Evolutionary conservation across 202 grass and related monocot species (phyloP).

Genomic region (Schoenoplectus tabernaemontani): DNA sequence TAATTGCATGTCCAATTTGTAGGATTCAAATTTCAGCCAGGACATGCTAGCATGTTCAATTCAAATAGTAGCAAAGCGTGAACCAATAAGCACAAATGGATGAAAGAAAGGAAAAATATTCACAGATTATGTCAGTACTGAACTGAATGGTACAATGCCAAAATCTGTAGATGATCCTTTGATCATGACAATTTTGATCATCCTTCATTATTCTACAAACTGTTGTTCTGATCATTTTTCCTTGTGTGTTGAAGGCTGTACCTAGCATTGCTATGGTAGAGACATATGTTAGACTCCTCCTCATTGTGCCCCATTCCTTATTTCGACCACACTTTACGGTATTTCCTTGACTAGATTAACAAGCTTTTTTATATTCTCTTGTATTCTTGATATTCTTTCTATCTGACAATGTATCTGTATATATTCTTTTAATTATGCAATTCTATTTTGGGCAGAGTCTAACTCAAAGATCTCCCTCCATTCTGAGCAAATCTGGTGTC

Average conservation of each 20-base stretch:
- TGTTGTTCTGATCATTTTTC: neutral
- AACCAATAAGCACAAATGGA: neutral
- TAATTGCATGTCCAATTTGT: constrained; percentile 18
- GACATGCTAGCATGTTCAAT: neutral
- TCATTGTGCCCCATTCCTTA: constrained; percentile 88
- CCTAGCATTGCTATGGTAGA: constrained; percentile 97
- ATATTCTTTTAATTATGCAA: constrained; percentile 8
- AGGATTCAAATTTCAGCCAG: neutral
- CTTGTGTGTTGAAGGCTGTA: constrained; percentile 50
- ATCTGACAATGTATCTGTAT: too few relatives aligned
- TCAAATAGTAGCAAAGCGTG: neutral
- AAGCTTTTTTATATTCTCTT: neutral
- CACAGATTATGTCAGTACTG: neutral
- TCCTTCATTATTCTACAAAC: neutral
- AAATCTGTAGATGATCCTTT: neutral
- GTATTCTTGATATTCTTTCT: neutral
- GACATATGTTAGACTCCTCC: constrained; percentile 90
- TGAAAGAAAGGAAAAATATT: neutral
- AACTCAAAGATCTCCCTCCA: constrained; percentile 84
- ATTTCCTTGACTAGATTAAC: constrained; percentile 13
- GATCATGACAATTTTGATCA: neutral
- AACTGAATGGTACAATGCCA: neutral
- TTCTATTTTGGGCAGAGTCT: constrained; percentile 54
- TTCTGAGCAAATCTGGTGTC: constrained; percentile 84
- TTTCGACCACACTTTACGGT: constrained; percentile 95